Evolutionary conservation across 345 rosid species (phyloP).

Genomic region (Salix caprea): DNA sequence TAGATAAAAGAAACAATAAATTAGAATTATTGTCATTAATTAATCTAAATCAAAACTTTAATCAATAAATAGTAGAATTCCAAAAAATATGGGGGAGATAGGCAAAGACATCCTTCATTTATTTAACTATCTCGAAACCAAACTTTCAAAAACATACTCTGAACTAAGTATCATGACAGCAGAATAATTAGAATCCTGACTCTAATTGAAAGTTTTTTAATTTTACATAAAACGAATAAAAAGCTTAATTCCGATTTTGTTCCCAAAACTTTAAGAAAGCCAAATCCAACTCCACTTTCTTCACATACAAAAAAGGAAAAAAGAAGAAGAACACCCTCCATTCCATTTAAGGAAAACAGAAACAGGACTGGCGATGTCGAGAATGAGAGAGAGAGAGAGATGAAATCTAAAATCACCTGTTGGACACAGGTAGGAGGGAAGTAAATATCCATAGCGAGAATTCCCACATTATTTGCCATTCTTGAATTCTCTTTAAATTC

Average conservation of each 20-base stretch:
- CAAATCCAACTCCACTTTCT: not conserved
- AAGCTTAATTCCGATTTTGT: too few relatives aligned
- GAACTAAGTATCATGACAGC: not conserved
- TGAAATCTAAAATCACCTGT: slow-evolving; percentile 49
- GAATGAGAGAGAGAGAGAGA: not conserved
- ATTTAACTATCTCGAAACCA: not conserved
- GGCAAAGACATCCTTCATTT: not conserved
- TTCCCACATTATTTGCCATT: slow-evolving; percentile 97
- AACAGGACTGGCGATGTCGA: not conserved
- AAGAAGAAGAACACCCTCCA: not conserved
- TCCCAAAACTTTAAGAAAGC: not conserved
- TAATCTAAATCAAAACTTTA: not conserved
- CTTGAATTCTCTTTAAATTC: not conserved
- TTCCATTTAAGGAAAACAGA: slow-evolving; percentile 5
- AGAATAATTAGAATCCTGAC: not conserved
- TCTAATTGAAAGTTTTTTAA: not conserved
- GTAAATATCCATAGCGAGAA: slow-evolving; percentile 90
- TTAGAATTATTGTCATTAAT: not conserved
- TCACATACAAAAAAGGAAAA: not conserved
- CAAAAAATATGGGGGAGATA: not conserved
- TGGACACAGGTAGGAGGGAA: slow-evolving; percentile 95
- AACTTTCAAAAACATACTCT: not conserved
- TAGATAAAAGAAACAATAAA: too few relatives aligned
- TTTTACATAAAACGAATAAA: too few relatives aligned
- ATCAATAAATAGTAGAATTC: not conserved